Conservation (phyloP, 179 eudicot species). For the Corrigiola litoralis region DNA sequence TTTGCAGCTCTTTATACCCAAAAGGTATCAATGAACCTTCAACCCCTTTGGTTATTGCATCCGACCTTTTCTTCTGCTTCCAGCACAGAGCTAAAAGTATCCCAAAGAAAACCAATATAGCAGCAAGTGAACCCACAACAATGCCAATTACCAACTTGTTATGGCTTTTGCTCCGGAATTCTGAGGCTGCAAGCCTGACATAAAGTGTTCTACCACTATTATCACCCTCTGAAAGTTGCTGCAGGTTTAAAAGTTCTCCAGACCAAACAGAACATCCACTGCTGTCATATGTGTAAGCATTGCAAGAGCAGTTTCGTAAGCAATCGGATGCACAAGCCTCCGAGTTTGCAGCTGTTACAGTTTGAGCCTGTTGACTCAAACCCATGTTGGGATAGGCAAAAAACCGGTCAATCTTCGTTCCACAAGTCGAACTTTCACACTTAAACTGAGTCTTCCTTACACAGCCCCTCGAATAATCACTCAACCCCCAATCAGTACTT, state of each 20-base stretch:
- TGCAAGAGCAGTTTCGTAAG: conserved; percentile 27
- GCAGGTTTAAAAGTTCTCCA: conserved; percentile 11
- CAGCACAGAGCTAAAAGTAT: neutral
- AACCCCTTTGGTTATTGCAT: neutral
- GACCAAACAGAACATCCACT: conserved; percentile 22
- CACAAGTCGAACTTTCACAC: neutral
- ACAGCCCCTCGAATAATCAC: conserved; percentile 57
- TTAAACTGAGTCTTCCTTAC: neutral
- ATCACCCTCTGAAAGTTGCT: conserved; percentile 16
- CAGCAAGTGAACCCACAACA: neutral
- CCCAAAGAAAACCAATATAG: neutral
- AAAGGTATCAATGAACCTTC: conserved; percentile 2
- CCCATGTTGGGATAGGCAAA: neutral
- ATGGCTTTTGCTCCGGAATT: conserved; percentile 13
- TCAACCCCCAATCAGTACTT: conserved; percentile 31
- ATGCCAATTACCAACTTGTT: conserved; percentile 10
- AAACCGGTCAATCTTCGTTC: neutral
- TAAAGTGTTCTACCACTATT: conserved; percentile 21
- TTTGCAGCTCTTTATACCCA: conserved; percentile 7
- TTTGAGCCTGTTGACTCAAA: neutral
- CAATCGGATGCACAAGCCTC: conserved; percentile 28
- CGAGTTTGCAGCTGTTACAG: neutral
- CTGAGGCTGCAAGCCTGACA: conserved; percentile 28
- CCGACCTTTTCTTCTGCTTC: neutral
- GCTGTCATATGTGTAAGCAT: conserved; percentile 24